These are phyloP conservation scores for Manihot esculenta DNA, from an alignment of 441 rosid genomes.

Conservation along the genomic window DNA sequence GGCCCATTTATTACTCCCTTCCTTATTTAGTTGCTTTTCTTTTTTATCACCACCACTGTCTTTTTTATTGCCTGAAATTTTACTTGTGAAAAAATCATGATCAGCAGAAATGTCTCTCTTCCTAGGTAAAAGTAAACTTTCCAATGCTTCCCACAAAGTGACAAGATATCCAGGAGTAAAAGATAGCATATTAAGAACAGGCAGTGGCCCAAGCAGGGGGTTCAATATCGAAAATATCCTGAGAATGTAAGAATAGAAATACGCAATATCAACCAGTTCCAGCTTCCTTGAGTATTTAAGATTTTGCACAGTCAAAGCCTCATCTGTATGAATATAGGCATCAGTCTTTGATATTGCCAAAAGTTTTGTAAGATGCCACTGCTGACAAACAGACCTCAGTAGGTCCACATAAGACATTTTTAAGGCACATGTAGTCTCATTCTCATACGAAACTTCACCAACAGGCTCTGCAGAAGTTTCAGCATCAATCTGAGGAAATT, in stretches of 20 bases:
- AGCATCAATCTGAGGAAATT: constrained; percentile 37
- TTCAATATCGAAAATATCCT: constrained; percentile 68
- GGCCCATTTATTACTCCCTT: constrained; percentile 68
- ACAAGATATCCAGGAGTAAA: constrained; percentile 85
- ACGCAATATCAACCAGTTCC: constrained; percentile 67
- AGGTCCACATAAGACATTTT: constrained; percentile 61
- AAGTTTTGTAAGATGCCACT: constrained; percentile 88
- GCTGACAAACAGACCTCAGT: constrained; percentile 79
- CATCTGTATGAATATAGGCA: constrained; percentile 32
- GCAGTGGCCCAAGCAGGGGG: constrained; percentile 66
- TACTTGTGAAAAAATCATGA: constrained; percentile 27
- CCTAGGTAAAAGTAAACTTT: constrained; percentile 50
- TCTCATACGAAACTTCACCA: constrained; percentile 28
- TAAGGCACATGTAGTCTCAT: constrained; percentile 31
- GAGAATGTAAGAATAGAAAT: constrained; percentile 83
- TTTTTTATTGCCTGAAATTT: constrained; percentile 40
- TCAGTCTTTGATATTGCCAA: constrained; percentile 50
- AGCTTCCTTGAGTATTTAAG: constrained; percentile 40
- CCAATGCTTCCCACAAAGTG: constrained; percentile 67
- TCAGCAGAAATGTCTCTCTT: constrained; percentile 26
- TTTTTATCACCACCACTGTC: constrained; percentile 44
- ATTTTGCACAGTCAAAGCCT: constrained; percentile 28
- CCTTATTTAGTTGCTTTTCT: constrained; percentile 52
- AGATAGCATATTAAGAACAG: constrained; percentile 89
- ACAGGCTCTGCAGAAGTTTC: constrained; percentile 40